Conservation (phyloP, 2,329 filamentous ascomycete genomes). For the Aspergillus sp. region DNA sequence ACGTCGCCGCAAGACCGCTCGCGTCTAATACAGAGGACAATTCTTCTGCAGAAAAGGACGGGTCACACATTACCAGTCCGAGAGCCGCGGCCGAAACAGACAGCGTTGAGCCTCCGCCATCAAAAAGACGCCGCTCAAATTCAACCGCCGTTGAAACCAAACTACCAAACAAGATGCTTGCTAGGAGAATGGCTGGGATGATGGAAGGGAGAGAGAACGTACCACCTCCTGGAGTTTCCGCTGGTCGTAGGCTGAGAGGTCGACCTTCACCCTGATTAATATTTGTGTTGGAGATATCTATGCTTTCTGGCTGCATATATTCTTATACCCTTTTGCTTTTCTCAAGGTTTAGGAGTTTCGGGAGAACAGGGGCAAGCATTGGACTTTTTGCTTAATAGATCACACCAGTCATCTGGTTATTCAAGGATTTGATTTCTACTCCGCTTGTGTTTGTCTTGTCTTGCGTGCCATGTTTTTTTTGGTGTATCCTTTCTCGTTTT, state of each 20-base stretch:
- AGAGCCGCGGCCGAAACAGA: constrained; percentile 20
- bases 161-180: constrained; percentile 42
- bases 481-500: background rate
- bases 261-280: constrained; percentile 25
- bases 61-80: background rate
- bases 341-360: background rate
- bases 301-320: constrained; percentile 1
- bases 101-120: constrained; percentile 23
- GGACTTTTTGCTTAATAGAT: background rate
- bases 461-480: no score
- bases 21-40: constrained; percentile 22
- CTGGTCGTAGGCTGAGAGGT: constrained; percentile 32
- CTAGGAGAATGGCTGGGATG: constrained; percentile 40
- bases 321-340: constrained; percentile 8
- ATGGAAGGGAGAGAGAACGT: constrained; percentile 49
- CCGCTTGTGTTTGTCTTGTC: background rate
- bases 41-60: constrained; percentile 7
- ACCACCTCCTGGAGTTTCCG: constrained; percentile 25
- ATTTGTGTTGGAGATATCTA: background rate
- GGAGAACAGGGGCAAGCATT: background rate
- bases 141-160: constrained; percentile 36
- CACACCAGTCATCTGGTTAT: background rate
- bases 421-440: background rate
- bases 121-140: constrained; percentile 32
- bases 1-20: constrained; percentile 41